Evolutionary conservation across 495 filamentous ascomycete genomes (phyloP).

Genomic region (Trichoderma asperelloides): DNA sequence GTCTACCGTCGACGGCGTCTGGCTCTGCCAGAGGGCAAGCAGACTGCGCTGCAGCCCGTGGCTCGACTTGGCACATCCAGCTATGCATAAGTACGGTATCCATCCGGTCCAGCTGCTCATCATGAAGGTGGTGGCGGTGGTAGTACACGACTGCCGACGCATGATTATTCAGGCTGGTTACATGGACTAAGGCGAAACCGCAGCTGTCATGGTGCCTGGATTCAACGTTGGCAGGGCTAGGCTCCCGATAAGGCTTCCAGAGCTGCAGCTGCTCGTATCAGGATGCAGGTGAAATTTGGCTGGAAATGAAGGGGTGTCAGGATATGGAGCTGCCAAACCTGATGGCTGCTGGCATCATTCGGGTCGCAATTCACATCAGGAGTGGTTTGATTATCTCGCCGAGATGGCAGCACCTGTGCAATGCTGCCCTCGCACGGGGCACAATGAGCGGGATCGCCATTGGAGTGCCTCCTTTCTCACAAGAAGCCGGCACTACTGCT

Average conservation of each 20-base stretch:
- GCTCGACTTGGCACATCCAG: too few relatives aligned
- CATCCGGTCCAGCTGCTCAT: too few relatives aligned
- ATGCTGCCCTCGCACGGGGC: neutral
- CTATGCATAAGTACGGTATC: too few relatives aligned
- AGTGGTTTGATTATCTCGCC: neutral
- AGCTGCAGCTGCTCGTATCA: neutral
- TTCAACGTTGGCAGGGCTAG: neutral
- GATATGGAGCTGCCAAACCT: neutral
- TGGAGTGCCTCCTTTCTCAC: too few relatives aligned
- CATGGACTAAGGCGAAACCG: too few relatives aligned
- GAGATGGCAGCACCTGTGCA: constrained; percentile 1
- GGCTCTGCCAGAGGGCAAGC: neutral
- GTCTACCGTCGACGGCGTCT: neutral
- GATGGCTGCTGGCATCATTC: neutral
- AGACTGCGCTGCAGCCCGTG: neutral
- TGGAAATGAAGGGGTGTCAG: neutral
- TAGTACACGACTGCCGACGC: too few relatives aligned
- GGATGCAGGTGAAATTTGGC: neutral
- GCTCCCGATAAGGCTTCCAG: neutral
- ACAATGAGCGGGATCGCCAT: neutral
- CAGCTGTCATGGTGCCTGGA: too few relatives aligned
- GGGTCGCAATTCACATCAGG: neutral
- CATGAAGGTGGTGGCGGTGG: too few relatives aligned
- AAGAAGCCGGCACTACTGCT: neutral
- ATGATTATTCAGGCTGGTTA: too few relatives aligned